These are phyloP conservation scores for Aureobasidium subglaciale DNA, from an alignment of 2,329 filamentous ascomycete species.

Conservation along the genomic window DNA sequence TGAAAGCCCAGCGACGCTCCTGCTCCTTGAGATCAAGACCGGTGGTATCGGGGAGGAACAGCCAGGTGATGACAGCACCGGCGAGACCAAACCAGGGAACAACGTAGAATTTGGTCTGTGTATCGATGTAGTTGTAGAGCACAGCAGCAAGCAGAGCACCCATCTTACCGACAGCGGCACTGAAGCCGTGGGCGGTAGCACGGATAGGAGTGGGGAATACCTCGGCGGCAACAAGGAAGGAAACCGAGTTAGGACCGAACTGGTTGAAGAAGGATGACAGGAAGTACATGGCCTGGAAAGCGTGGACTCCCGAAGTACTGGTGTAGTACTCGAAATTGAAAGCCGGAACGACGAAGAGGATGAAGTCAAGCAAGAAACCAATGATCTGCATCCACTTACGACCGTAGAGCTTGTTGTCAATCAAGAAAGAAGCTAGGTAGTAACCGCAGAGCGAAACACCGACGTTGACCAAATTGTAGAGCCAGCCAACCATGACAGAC, in stretches of 20 bases:
- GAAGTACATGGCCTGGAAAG: conserved; percentile 99
- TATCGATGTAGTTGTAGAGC: conserved; percentile 90
- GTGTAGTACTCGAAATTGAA: conserved; percentile 86
- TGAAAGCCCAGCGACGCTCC: conserved; percentile 85
- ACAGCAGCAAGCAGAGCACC: conserved; percentile 82
- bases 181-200: conserved; percentile 88
- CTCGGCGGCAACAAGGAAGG: conserved; percentile 91
- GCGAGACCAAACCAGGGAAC: conserved; percentile 92
- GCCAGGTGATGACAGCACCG: conserved; percentile 71
- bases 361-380: conserved; percentile 86
- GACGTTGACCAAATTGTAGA: conserved; percentile 89
- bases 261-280: conserved; percentile 98
- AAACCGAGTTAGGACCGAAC: conserved; percentile 92
- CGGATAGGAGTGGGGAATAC: conserved; percentile 94
- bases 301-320: conserved; percentile 60
- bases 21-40: conserved; percentile 96
- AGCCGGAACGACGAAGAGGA: conserved; percentile 86
- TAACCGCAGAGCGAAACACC: conserved; percentile 80
- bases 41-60: conserved; percentile 95
- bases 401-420: conserved; percentile 94
- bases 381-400: conserved; percentile 95
- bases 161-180: conserved; percentile 82
- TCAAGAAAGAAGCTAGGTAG: conserved; percentile 80
- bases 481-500: conserved; percentile 79
- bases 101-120: conserved; percentile 77